Evolutionary conservation across 1,284 basidiomycete genomes (phyloP).

Genomic region (Rhodotorula sp.): DNA sequence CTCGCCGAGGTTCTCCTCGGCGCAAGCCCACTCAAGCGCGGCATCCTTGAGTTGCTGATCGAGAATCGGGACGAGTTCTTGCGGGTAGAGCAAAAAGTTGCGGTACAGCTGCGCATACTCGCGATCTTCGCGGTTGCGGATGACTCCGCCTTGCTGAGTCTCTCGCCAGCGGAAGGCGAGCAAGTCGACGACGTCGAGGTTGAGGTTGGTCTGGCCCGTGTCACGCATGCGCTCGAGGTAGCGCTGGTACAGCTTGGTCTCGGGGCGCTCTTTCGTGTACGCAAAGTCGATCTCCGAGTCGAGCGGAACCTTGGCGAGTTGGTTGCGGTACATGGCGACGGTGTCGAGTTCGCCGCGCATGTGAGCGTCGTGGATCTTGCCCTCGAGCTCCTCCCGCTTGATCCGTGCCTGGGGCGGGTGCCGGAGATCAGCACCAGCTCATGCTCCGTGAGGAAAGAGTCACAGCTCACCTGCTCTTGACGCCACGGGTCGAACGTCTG

Average conservation of each 20-base stretch:
- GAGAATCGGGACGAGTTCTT: slow-evolving; percentile 95
- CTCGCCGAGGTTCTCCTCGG: slow-evolving; percentile 33
- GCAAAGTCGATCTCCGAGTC: slow-evolving; percentile 34
- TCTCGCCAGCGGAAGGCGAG: slow-evolving; percentile 80
- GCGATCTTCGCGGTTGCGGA: slow-evolving; percentile 58
- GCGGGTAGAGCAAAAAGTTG: slow-evolving; percentile 80
- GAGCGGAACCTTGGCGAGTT: slow-evolving; percentile 17
- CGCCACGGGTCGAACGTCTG: slow-evolving; percentile 66
- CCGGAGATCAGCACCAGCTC: neutral
- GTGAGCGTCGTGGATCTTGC: slow-evolving; percentile 10
- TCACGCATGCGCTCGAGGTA: slow-evolving; percentile 84
- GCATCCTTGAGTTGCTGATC: slow-evolving; percentile 88
- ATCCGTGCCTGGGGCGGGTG: neutral
- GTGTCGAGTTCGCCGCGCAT: slow-evolving; percentile 27
- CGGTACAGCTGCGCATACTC: slow-evolving; percentile 40
- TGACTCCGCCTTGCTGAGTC: slow-evolving; percentile 57
- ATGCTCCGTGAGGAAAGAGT: too few relatives aligned
- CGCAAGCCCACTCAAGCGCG: slow-evolving; percentile 41
- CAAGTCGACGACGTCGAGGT: slow-evolving; percentile 87
- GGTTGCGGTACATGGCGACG: slow-evolving; percentile 16
- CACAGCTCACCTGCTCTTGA: slow-evolving; percentile 18
- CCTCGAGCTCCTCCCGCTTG: slow-evolving; percentile 20
- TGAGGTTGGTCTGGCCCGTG: slow-evolving; percentile 87
- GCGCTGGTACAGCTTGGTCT: slow-evolving; percentile 65
- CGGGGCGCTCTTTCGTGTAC: slow-evolving; percentile 43